These are phyloP conservation scores for Graphiopsis chlorocephala DNA, from an alignment of 2,329 filamentous ascomycete genomes.

Conservation along the genomic window DNA sequence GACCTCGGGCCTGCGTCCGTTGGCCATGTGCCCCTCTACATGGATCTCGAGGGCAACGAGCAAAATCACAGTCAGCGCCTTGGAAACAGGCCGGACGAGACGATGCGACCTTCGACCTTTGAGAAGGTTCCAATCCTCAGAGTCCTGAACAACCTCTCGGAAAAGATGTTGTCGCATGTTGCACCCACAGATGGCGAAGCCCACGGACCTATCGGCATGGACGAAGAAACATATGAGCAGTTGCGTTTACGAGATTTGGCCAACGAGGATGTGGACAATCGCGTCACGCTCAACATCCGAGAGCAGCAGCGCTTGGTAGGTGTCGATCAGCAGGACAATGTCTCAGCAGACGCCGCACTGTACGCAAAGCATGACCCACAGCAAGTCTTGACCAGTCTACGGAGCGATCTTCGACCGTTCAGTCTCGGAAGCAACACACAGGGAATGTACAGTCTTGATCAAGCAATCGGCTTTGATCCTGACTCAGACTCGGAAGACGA, in stretches of 20 bases:
- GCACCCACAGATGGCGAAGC: constrained; percentile 71
- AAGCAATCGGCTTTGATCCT: constrained; percentile 66
- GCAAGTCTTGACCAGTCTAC: constrained; percentile 64
- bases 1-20: constrained; percentile 50
- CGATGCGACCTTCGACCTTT: constrained; percentile 74
- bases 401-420: constrained; percentile 57
- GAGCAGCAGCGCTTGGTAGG: constrained; percentile 84
- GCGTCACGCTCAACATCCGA: constrained; percentile 81
- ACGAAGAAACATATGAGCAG: constrained; percentile 71
- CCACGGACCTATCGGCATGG: constrained; percentile 62
- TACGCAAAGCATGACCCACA: constrained; percentile 69
- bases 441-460: constrained; percentile 51
- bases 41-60: constrained; percentile 91
- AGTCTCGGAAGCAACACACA: constrained; percentile 31
- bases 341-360: constrained; percentile 49
- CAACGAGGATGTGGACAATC: constrained; percentile 68
- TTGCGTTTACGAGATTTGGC: constrained; percentile 77
- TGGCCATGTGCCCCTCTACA: constrained; percentile 76
- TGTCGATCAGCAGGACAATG: constrained; percentile 38
- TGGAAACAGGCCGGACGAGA: constrained; percentile 84
- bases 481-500: constrained; percentile 58
- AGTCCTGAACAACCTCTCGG: constrained; percentile 84
- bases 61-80: constrained; percentile 84
- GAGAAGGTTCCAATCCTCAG: constrained; percentile 85
- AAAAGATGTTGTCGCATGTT: constrained; percentile 89